Evolutionary conservation across 2,329 filamentous ascomycete species (phyloP), one percentile per base, ranked within the genome.

Genomic region (Fusarium chlamydosporum): DNA sequence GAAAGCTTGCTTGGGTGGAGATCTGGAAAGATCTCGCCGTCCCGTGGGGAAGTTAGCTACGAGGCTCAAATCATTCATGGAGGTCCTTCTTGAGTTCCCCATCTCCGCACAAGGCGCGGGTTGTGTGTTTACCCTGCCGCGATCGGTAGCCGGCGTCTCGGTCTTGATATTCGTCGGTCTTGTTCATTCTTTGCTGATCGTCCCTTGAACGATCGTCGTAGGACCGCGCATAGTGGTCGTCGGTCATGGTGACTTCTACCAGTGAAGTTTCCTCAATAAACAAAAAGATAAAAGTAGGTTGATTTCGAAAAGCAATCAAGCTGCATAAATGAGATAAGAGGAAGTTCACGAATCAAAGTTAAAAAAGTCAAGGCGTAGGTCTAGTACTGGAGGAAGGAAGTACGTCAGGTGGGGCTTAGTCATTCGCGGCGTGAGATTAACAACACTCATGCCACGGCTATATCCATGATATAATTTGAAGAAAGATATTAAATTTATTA

Each of bases 61-160:
- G 74, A 77, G 74, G 74, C 76, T 80, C 78, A 76, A 72, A 70
- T 63, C 61, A 72, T 72, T 68, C 73, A 73, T 71, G 61, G 63
- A 71, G 68, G 65, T 72, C 61, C 68, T 69, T 75, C 66, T 73
- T 71, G 61, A 50, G 56, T 66, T 38, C 59, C 70, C 59, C 69
- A 68, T 65, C 45, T 72, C 67, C 70, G 65, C 62, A 62, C 62
- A 71, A 74, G 70, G 73, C 76, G 71, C 77, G 75, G 77, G 77
- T 74, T 75, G 69, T 77, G 76, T 72, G 76, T 82, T 83, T 83
- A 83, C 81, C 83, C 81, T 85, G 83, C 81, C 82, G 80, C 80
- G 81, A 79, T 78, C 78, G 82, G 74, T 80, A 77, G 77, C 79
- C 78, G 72, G 81, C 79, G 74, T 79, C 76, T 75, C 67, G 70